Evolutionary conservation across 495 filamentous ascomycete species (phyloP), one percentile per base, ranked within the genome.

Genomic region (Penicillium macrosclerotiorum): DNA sequence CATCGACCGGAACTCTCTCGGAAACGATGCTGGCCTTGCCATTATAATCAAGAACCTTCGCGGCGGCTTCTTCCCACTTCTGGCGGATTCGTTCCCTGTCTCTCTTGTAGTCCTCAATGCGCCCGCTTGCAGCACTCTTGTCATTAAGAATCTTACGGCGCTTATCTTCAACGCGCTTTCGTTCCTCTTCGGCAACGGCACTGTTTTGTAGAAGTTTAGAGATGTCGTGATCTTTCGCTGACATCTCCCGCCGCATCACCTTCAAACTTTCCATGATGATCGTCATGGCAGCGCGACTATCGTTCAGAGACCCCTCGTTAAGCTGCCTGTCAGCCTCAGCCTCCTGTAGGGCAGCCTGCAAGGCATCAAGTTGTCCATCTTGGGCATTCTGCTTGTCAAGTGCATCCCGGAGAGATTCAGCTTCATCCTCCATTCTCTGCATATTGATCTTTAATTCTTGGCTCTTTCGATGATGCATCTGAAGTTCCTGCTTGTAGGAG

Each of bases 111-210:
- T 74, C 58, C 4, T 79, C 71, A 13, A 86, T 65, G 3, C 38
- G 53, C 11, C 75, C 71, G 19, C 85, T 56, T 2, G 83, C 81
- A 9, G 62, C 45, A 57, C 94, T 95, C 55, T 90, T 89, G 11
- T 84, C 73, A 2, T 64, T 56, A 4, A 95, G 63, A 11, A 73
- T 73, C 5, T 78, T 57, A 22, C 68, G 67, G 23, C 83, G 80
- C 24, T 74, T 65, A 3, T 79, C 69, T 1, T 59, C 52, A 9
- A 76, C 68, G 36, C 71, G 69, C 20, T 70, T 60, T 7, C 74
- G 59, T 57, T 85, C 89, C 26, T 67, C 67, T 44, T 83, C 70
- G 14, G 79, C 78, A 59, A 89, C 84, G 9, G 48, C 59, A 7
- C 83, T 54, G 23, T 71, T 68, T 29, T 65, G 55, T 25, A 73